Base-by-base conservation (phyloP, 495 filamentous ascomycete genomes). In the Tuber magnatum region DNA sequence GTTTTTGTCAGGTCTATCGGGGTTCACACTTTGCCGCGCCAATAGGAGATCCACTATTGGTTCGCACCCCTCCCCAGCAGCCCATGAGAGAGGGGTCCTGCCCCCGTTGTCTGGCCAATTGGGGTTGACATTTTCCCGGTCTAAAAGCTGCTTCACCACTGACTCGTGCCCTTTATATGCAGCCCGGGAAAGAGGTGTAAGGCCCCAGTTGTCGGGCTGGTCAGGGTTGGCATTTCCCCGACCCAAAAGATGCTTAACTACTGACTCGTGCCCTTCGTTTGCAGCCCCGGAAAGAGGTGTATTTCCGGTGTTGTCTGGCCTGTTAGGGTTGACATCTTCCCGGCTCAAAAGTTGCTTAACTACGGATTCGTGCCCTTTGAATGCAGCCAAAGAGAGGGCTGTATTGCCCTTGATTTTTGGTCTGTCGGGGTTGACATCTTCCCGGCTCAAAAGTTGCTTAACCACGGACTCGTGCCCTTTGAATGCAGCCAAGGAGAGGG, bases 341-440 rank as follows among this genome's bases (percentile, higher is more conserved):
- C 41, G 75, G 3, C 42, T 46, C 51, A 76, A n/a, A 44, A 74
- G 73, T n/a, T 70, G 43, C 73, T 35, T 35, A 4, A 78, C 86
- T 73, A 87, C 76, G 14, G 73, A 81, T 56, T 83, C 77, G 73
- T 86, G 81, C 16, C 85, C 85, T 28, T 75, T 74, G 65, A 73
- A 75, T 32, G 84, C 83, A 38, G 85, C 85, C 77, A 72, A 83
- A 9, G 78, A 83, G 56, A 87, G 80, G 40, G 85, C 82, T 10
- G 82, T 85, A 43, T 80, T 80, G n/a, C 80, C 76, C 68, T 77
- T 16, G 20, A 22, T 72, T 18, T 85, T 74, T 68, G 68, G 79
- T 43, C 48, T 69, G 44, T 81, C 61, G 5, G 68, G 69, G n/a
- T 74, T 42, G 20, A 77, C 74, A 41, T 74, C 79, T 41, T 74